A percentile compares a stretch with the other conserved stretches of the same genome.
Evolutionary conservation across 2,329 filamentous ascomycete genomes (phyloP).

Genomic region (Myriosclerotinia duriaeana): DNA sequence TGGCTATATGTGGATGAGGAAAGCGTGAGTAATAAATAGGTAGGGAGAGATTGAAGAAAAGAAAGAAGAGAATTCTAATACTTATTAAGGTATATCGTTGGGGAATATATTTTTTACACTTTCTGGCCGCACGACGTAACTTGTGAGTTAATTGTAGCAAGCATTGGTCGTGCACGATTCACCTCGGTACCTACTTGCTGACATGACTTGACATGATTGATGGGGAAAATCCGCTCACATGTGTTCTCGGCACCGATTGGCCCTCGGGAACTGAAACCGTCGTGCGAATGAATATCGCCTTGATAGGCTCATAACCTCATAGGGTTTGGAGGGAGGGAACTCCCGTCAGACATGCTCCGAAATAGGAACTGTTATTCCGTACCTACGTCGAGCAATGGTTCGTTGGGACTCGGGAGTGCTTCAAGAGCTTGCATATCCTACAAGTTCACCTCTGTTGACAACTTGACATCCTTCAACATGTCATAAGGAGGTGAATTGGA

Average conservation of each 20-base stretch:
- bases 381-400: not conserved
- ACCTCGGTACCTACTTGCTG: conserved; percentile 12
- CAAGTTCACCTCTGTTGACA: not conserved
- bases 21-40: not conserved
- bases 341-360: conserved; percentile 12
- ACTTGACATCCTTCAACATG: too few species aligned
- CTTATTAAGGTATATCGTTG: not conserved
- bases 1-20: not conserved
- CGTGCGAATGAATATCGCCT: not conserved
- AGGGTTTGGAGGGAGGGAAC: not conserved
- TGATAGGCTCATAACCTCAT: not conserved
- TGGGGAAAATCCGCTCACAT: conserved; percentile 7
- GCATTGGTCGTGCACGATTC: not conserved
- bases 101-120: too few species aligned
- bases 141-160: not conserved
- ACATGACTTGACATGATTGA: conserved; percentile 4
- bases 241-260: conserved; percentile 14
- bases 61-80: not conserved
- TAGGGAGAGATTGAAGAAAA: not conserved
- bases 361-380: conserved; percentile 2
- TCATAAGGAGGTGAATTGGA: too few species aligned
- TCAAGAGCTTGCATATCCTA: not conserved
- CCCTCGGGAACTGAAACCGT: not conserved
- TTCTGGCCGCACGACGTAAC: not conserved
- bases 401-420: not conserved